Evolutionary conservation across 495 filamentous ascomycete species (phyloP), one percentile per base, ranked within the genome.

Genomic region (Penicillium coprophilum): DNA sequence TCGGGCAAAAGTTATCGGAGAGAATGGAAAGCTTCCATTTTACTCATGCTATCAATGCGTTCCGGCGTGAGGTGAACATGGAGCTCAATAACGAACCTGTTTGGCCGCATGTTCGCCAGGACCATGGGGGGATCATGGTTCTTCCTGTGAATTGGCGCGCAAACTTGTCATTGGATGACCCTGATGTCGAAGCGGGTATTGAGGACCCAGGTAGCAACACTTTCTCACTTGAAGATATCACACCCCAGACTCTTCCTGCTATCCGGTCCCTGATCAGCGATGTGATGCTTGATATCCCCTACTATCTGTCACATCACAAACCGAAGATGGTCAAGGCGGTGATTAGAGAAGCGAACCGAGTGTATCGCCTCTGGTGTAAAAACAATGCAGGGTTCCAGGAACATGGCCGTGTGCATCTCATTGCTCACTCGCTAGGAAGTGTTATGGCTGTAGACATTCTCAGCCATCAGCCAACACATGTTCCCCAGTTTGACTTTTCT

Each of bases 231-330:
- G 83, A 90, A 58, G 92, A 97, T 66, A 96, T 98, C 59, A 96
- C 94, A 4, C 92, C 90, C 0, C 80, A 85, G n/a, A 90, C 91
- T 0, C 88, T 98, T 46, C 91, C 93, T 1, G 89, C 89, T 5
- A 87, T 98, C 0, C 85, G 94, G 10, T 89, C 87, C 59, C 80
- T 98, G 60, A 92, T 98, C 57, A 92, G 88, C 51, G 94, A 98
- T 67, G 91, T 98, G 53, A 96, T 98, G 90, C 84, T 96, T 6
- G 94, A 98, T 66, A 91, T 98, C 32, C 94, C 94, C 0, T 96
- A 96, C 62, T 98, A 97, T 71, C 83, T 98, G 58, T 96, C 92
- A 1, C 89, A 94, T 61, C 94, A 96, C 71, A 94, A 97, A 61
- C 85, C 87, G 1, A 96, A 90, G 71, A 97, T 98, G 92, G 86